Evolutionary conservation across 768 basidiomycete species (phyloP).

Genomic region (Agaricus sinodeliciosus): DNA sequence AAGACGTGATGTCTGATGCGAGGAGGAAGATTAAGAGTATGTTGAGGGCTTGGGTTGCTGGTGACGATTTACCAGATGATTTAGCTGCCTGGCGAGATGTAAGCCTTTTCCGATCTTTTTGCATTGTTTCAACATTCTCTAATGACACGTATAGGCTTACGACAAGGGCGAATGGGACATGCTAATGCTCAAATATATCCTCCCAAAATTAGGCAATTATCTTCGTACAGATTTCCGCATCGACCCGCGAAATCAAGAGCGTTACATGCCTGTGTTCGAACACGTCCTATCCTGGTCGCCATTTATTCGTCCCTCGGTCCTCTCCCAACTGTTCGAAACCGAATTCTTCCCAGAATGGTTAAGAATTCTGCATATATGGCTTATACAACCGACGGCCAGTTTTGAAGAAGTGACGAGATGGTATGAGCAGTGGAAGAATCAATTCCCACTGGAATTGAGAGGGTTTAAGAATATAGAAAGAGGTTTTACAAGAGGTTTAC

Average conservation of each 20-base stretch:
- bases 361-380: slow-evolving; percentile 86
- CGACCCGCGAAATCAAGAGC: slow-evolving; percentile 80
- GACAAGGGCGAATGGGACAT: slow-evolving; percentile 82
- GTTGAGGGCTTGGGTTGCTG: slow-evolving; percentile 66
- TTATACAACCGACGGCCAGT: slow-evolving; percentile 81
- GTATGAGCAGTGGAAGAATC: slow-evolving; percentile 85
- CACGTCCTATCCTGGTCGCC: slow-evolving; percentile 72
- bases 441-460: slow-evolving; percentile 69
- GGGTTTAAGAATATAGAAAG: slow-evolving; percentile 56
- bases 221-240: slow-evolving; percentile 83
- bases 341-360: slow-evolving; percentile 99
- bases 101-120: slow-evolving; percentile 18
- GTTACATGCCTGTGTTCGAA: slow-evolving; percentile 69
- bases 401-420: slow-evolving; percentile 92
- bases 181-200: slow-evolving; percentile 82
- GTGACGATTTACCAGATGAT: slow-evolving; percentile 72
- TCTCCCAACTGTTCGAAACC: slow-evolving; percentile 78
- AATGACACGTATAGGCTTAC: slow-evolving; percentile 51
- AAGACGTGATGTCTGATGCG: slow-evolving; percentile 82
- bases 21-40: slow-evolving; percentile 78
- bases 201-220: slow-evolving; percentile 82
- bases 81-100: slow-evolving; percentile 79
- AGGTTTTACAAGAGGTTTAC: slow-evolving; percentile 84
- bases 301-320: slow-evolving; percentile 67
- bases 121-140: slow-evolving; percentile 1